Conservation (phyloP, 1,139 yeast species). For the Candida neerlandica region DNA sequence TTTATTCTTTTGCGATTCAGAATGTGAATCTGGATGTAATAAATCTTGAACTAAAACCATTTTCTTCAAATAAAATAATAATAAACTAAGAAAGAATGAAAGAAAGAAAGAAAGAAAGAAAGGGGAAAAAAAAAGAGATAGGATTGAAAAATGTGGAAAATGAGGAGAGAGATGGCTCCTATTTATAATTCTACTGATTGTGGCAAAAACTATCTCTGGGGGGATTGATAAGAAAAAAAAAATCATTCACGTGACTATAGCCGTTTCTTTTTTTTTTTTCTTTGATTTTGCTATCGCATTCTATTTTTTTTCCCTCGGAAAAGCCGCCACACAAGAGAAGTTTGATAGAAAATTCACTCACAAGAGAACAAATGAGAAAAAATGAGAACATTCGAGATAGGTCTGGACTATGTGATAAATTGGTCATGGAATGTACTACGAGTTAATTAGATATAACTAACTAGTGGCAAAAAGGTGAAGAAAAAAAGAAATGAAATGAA, state of each 20-base stretch:
- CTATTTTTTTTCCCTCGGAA: constrained; percentile 1
- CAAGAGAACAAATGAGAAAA: not conserved
- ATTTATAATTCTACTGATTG: constrained; percentile 2
- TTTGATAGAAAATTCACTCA: not conserved
- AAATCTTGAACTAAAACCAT: constrained; percentile 96
- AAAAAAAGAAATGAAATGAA: not conserved
- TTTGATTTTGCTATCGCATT: too few relatives aligned
- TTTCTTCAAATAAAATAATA: not conserved
- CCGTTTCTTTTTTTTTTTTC: not conserved
- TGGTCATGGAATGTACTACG: not conserved
- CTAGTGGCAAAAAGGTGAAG: not conserved
- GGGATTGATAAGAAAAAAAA: constrained; percentile 1
- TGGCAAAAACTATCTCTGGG: not conserved
- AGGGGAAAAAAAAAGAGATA: not conserved
- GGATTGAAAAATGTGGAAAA: not conserved
- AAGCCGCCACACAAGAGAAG: not conserved
- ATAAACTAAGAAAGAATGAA: not conserved
- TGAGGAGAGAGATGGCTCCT: constrained; percentile 2
- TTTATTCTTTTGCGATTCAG: constrained; percentile 97
- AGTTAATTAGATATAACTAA: not conserved
- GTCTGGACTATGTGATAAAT: not conserved
- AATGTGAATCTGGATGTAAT: constrained; percentile 94
- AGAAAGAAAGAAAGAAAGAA: not conserved
- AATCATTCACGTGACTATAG: not conserved
- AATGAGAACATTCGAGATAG: too few relatives aligned